Base-by-base conservation (phyloP, 1,139 yeast species). In the Magnusiomyces sp. region DNA sequence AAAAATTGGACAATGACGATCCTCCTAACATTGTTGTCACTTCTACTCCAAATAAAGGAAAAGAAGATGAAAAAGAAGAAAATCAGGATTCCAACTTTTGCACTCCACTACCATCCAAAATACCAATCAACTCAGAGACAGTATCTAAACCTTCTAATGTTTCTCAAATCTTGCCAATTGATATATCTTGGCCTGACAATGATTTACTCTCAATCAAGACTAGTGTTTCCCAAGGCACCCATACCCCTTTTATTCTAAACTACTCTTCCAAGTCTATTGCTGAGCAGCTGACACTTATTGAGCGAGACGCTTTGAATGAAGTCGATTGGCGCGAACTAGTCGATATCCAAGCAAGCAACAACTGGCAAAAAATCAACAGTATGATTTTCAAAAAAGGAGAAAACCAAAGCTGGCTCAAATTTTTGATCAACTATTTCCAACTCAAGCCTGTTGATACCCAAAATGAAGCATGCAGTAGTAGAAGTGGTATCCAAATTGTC, bases 301-400 rank as follows among this genome's bases (percentile, higher is more conserved):
- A 92, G 64, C 74, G 81, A 50, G 97, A 90, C 64, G 78, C 90
- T 48, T 66, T 90, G 36, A 77, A 80, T 49, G 96, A 88, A 59
- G 76, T 92, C 44, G 97, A 90, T 64, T 90, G 97, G 97, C 83
- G 82, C 61, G 96, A 88, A 59, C 72, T 90, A 49, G 75, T 90
- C 50, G 94, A 88, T 58, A 69, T 86, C 56, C 76, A 80, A 52
- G 29, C 29, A 5, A 23, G 29, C 29, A 23, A 23, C 7, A n/a
- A 16, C 16, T 85, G 95, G 89, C 77, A 77, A 55, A 77, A 77
- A 53, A 79, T 80, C 41, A 69, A 85, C 43, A 57, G 75, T 1
- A 83, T 90, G 0, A 82, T 82, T n/a, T 23, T 23, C 29, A 23
- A 23, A 23, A 23, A 23, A 7, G 29, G 29, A 4, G 29, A 23